These are phyloP conservation scores for Apiosordaria backusii DNA, from an alignment of 495 filamentous ascomycete genomes.

Conservation along the genomic window DNA sequence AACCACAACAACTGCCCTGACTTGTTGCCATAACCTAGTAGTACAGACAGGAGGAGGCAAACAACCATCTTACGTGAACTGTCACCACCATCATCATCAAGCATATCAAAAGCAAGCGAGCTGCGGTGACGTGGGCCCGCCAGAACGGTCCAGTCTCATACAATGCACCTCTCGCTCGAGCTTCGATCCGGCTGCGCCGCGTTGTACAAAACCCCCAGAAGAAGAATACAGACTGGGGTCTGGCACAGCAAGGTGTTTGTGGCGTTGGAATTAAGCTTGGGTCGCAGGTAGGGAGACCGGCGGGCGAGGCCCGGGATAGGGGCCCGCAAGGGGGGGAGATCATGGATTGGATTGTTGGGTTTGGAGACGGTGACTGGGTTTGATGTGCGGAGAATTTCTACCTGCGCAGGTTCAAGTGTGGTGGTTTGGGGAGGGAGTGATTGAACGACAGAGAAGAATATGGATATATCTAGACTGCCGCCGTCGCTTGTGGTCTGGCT, in stretches of 20 bases:
- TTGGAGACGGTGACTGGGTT: background rate
- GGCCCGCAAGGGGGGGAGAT: background rate
- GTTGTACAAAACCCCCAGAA: background rate
- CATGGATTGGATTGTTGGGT: background rate
- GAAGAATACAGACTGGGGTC: background rate
- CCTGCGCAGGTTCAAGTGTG: background rate
- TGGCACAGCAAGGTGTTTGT: constrained; percentile 3
- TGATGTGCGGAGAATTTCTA: background rate
- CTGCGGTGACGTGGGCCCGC: background rate
- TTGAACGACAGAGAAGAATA: background rate
- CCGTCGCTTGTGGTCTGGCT: background rate
- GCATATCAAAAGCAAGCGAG: background rate
- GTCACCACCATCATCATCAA: background rate
- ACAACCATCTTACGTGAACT: background rate
- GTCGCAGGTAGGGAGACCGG: background rate
- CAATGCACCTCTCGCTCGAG: background rate
- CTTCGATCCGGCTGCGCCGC: background rate
- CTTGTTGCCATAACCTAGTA: background rate
- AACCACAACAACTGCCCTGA: background rate
- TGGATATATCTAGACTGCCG: background rate
- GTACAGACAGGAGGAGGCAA: background rate
- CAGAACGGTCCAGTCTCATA: background rate
- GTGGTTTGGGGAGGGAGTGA: background rate
- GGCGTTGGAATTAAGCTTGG: constrained; percentile 3
- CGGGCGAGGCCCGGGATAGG: background rate